Evolutionary conservation across 192 early-diverging fungal species (phyloP), one percentile per base, ranked within the genome.

Genomic region (Podila horticola): DNA sequence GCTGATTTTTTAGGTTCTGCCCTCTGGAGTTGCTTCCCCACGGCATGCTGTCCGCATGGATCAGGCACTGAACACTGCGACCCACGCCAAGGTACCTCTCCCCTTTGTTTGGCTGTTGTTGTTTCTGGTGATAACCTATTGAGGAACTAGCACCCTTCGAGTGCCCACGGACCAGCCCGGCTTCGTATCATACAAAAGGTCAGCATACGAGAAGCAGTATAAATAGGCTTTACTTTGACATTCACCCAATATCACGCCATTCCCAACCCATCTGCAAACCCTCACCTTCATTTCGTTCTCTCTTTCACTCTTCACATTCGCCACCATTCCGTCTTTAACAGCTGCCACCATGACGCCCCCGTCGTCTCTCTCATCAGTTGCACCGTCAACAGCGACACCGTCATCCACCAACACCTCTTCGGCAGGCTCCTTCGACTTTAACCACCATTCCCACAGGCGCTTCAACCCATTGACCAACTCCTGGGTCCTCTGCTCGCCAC

Each of bases 401-500:
- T 55, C 52, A 26, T 24, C 52, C 41, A 13, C 52, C 24, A 22
- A 55, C 52, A 5, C n/a, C 20, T 61, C 49, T 20, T 29, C 24
- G 19, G 17, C 11, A 31, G 33, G 29, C 4, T 24, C 67, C 17
- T 92, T 92, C 77, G 84, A 91, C 33, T 89, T 87, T 50, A 83
- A 62, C 24, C 71, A 91, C 34, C 86, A 93, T 65, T 89, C 92
- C 9, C 97, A 97, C 84, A 87, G 92, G 15, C 92, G 97, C 24
- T 95, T 88, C 87, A 99, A 99, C 70, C 97, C 97, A 31, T 84
- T 99, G 70, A 94, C 93, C 4, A 87, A 92, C 69, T 88, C 92
- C 0, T 99, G 97, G 97, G 95, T 98, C 50, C 88, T 99, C n/a
- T 97, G 95, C 83, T 97, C 95, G 22, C 97, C 97, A 8, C 97